Evolutionary conservation across 1,284 basidiomycete species (phyloP).

Genomic region (Heterobasidion occidentale): DNA sequence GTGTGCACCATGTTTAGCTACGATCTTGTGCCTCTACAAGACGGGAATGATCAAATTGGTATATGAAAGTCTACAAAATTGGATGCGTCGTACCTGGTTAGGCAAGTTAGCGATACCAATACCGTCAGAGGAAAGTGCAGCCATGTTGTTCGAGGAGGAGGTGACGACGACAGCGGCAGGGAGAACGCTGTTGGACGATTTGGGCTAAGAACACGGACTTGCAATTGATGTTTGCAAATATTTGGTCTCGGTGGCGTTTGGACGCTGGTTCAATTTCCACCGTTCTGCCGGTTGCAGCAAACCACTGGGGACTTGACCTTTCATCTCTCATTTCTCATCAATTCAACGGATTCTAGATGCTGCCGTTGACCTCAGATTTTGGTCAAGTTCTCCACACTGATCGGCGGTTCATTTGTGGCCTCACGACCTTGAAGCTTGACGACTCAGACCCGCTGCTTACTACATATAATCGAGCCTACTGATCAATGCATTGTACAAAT

Average conservation of each 20-base stretch:
- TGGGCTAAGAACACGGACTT: background rate
- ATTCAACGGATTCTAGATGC: too few species aligned
- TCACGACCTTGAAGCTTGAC: too few species aligned
- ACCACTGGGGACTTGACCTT: too few species aligned
- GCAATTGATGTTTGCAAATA: background rate
- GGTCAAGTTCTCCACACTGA: too few species aligned
- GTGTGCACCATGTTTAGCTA: constrained; percentile 94
- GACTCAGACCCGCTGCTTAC: too few species aligned
- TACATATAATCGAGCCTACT: too few species aligned
- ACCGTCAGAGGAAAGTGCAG: constrained; percentile 39
- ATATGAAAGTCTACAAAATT: background rate
- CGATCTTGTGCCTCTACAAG: constrained; percentile 84
- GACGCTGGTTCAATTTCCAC: too few species aligned
- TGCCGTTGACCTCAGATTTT: too few species aligned
- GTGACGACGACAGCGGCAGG: background rate
- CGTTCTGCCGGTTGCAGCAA: too few species aligned
- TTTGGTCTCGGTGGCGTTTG: constrained; percentile 3
- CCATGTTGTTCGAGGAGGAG: constrained; percentile 3
- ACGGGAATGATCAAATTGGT: background rate
- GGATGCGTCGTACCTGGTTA: constrained; percentile 70
- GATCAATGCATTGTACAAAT: too few species aligned
- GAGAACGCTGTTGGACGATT: background rate
- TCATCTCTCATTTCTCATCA: too few species aligned
- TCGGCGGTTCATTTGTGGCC: too few species aligned
- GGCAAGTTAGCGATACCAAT: constrained; percentile 93